Conservation (phyloP, 768 basidiomycete species). For the Auricularia sp. region DNA sequence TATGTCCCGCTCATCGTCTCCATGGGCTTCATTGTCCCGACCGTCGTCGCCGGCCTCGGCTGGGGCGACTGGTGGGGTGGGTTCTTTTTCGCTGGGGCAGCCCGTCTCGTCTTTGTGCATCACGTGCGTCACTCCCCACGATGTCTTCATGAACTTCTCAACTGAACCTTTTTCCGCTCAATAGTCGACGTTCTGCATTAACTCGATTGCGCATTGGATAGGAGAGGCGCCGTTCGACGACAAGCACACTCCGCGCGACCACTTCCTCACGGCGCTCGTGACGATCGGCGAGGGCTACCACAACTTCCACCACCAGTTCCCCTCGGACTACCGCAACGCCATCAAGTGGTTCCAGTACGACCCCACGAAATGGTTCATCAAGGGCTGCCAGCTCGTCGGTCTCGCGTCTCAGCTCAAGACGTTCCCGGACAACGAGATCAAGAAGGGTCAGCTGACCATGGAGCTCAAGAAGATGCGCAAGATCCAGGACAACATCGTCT, state of each 20-base stretch:
- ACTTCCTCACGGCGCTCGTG: conserved; percentile 76
- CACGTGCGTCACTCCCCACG: conserved; percentile 45
- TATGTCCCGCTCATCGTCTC: conserved; percentile 60
- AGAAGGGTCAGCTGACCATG: conserved; percentile 91
- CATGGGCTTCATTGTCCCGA: conserved; percentile 68
- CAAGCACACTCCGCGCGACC: conserved; percentile 88
- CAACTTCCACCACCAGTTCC: conserved; percentile 97
- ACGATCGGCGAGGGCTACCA: conserved; percentile 97
- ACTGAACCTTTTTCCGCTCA: conserved; percentile 2
- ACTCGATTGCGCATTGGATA: conserved; percentile 94
- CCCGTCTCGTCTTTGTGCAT: conserved; percentile 76
- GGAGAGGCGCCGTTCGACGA: conserved; percentile 89
- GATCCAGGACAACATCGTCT: conserved; percentile 63
- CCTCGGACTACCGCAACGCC: conserved; percentile 94
- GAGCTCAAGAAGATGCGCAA: conserved; percentile 77
- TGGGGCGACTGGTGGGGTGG: conserved; percentile 88
- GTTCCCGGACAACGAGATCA: conserved; percentile 64
- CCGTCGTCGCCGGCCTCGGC: conserved; percentile 59
- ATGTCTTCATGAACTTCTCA: too few species aligned
- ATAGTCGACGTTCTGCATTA: conserved; percentile 92
- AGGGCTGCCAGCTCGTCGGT: conserved; percentile 45
- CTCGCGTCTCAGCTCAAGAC: conserved; percentile 58
- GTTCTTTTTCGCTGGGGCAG: conserved; percentile 72
- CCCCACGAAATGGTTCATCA: conserved; percentile 90
- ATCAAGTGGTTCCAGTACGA: conserved; percentile 93